A percentile compares a stretch with the other conserved stretches of the same genome.
phyloP scores from a whole-genome alignment of 148 eudicot genomes.

The Camellia japonica region DNA sequence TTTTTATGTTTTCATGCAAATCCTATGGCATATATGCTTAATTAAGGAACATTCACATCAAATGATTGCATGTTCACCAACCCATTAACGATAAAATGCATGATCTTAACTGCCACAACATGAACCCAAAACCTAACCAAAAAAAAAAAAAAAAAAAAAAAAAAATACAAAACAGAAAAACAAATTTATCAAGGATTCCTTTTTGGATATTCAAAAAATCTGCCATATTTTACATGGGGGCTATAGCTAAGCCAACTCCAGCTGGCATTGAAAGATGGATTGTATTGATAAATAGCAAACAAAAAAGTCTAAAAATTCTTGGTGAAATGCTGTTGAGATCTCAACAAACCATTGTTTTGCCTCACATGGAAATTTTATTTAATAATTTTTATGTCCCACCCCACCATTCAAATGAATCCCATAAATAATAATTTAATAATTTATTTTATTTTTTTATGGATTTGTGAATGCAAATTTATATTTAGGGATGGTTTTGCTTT shows the following conservation, averaged over 20 bases:
- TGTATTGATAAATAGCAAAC: constrained; percentile 5
- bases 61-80: constrained; percentile 44
- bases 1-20: constrained; percentile 14
- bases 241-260: not conserved
- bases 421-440: not conserved
- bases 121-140: not conserved
- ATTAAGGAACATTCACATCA: constrained; percentile 27
- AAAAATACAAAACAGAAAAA: not conserved
- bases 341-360: constrained; percentile 5
- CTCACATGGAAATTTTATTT: not conserved
- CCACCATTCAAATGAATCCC: constrained; percentile 5
- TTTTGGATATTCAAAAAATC: not conserved
- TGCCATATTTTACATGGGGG: constrained; percentile 14
- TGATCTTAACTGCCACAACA: constrained; percentile 28
- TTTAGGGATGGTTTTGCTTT: too few relatives aligned
- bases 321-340: constrained; percentile 22
- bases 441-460: too few relatives aligned
- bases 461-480: too few relatives aligned
- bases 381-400: not conserved
- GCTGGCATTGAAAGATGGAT: not conserved
- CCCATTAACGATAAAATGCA: constrained; percentile 24
- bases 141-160: not conserved
- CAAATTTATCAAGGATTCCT: not conserved
- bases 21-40: constrained; percentile 11
- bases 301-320: not conserved